Percentiles rank a stretch among this genome's conserved stretches.
phyloP scores from a whole-genome alignment of 768 basidiomycete species.

The Lentinula raphanica region DNA sequence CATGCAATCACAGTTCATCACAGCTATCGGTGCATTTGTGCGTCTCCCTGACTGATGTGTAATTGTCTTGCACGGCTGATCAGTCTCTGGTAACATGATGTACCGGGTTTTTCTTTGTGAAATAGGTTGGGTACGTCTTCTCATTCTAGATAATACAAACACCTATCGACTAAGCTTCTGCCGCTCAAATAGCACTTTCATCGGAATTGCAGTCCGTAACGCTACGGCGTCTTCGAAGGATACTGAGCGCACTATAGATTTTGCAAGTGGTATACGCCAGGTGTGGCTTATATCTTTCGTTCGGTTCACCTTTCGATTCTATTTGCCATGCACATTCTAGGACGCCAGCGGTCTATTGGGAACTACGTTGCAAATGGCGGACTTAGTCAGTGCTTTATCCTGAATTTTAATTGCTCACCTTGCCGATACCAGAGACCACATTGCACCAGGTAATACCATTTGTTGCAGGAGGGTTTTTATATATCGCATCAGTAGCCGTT shows the following conservation, averaged over 20 bases:
- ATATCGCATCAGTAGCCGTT: slow-evolving; percentile 90
- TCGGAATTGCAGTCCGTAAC: slow-evolving; percentile 82
- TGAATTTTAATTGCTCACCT: slow-evolving; percentile 4
- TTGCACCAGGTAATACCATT: slow-evolving; percentile 73
- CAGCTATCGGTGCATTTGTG: slow-evolving; percentile 89
- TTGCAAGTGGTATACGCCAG: slow-evolving; percentile 75
- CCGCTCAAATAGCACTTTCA: slow-evolving; percentile 58
- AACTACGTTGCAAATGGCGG: slow-evolving; percentile 72
- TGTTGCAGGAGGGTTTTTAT: slow-evolving; percentile 88
- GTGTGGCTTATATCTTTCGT: neutral
- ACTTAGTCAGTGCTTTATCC: slow-evolving; percentile 56
- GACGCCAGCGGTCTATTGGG: slow-evolving; percentile 75
- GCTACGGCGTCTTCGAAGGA: slow-evolving; percentile 47
- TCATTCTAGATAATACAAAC: neutral
- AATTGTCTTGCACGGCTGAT: slow-evolving; percentile 9
- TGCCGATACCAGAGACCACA: neutral
- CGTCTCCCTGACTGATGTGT: slow-evolving; percentile 24
- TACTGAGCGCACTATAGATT: slow-evolving; percentile 42
- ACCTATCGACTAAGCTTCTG: slow-evolving; percentile 4
- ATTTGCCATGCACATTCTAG: neutral
- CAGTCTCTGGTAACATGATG: neutral
- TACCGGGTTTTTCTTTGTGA: neutral
- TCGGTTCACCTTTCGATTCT: neutral
- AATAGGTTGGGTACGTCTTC: slow-evolving; percentile 27
- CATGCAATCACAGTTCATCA: slow-evolving; percentile 90